These are phyloP conservation scores for Pythium plurisporium DNA, from an alignment of 352 stramenopile species.

Conservation along the genomic window DNA sequence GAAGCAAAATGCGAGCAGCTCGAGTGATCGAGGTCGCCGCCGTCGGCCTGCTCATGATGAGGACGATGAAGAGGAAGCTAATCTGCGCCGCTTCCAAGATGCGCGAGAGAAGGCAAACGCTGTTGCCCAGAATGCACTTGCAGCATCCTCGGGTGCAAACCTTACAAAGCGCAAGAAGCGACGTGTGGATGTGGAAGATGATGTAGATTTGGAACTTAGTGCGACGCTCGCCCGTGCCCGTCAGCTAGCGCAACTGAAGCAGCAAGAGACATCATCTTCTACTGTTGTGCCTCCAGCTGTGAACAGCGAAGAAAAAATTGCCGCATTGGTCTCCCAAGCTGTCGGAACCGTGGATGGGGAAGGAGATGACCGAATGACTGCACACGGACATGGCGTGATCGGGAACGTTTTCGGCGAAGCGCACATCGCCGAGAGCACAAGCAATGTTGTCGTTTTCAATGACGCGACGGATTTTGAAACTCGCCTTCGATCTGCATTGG, in stretches of 20 bases:
- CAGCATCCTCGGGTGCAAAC: constrained; percentile 9
- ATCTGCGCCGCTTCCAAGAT: constrained; percentile 62
- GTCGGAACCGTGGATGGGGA: constrained; percentile 25
- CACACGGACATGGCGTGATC: not conserved
- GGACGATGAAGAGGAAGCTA: constrained; percentile 36
- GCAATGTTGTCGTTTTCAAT: constrained; percentile 73
- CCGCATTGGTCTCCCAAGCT: constrained; percentile 46
- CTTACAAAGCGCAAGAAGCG: constrained; percentile 42
- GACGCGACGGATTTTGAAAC: constrained; percentile 84
- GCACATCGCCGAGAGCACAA: constrained; percentile 19
- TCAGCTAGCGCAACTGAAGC: constrained; percentile 38
- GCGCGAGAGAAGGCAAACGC: constrained; percentile 61
- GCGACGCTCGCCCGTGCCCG: constrained; percentile 69
- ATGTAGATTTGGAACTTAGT: constrained; percentile 71
- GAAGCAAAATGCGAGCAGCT: constrained; percentile 21
- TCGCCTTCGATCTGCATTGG: constrained; percentile 66
- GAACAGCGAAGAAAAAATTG: constrained; percentile 54
- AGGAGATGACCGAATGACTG: constrained; percentile 18
- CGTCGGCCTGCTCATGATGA: constrained; percentile 31
- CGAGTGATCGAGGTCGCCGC: constrained; percentile 54
- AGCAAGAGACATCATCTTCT: constrained; percentile 18
- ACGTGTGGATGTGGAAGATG: constrained; percentile 37
- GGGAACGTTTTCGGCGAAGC: constrained; percentile 51
- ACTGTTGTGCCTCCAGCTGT: not conserved
- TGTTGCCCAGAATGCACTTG: constrained; percentile 38